Evolutionary conservation across 2,329 filamentous ascomycete genomes (phyloP).

Genomic region (Aspergillus nomiae): DNA sequence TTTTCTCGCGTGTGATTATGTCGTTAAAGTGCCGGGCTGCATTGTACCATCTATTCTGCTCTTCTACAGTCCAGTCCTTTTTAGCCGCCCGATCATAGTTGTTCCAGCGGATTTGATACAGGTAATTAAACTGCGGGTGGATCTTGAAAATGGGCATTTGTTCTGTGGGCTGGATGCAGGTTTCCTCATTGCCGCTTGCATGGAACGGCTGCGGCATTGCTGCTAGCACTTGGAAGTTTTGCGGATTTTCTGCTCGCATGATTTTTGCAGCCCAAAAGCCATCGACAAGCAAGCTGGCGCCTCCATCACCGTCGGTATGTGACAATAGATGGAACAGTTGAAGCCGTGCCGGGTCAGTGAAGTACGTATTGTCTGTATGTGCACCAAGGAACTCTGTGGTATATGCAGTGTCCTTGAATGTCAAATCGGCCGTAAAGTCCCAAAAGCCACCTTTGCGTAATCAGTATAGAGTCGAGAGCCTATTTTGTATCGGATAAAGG

Average conservation of each 20-base stretch:
- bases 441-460: conserved; percentile 61
- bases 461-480: neutral
- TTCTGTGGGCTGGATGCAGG: conserved; percentile 72
- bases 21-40: conserved; percentile 75
- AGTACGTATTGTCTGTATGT: conserved; percentile 96
- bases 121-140: conserved; percentile 44
- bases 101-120: conserved; percentile 84
- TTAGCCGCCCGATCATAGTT: conserved; percentile 80
- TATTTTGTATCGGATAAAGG: neutral
- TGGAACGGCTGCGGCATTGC: conserved; percentile 69
- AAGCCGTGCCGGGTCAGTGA: conserved; percentile 85
- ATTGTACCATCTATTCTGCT: conserved; percentile 70
- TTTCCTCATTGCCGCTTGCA: conserved; percentile 82
- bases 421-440: conserved; percentile 88
- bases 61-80: conserved; percentile 53
- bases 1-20: conserved; percentile 65
- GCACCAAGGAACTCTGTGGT: conserved; percentile 79
- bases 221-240: conserved; percentile 61
- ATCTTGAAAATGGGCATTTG: conserved; percentile 73
- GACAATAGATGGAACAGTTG: conserved; percentile 92
- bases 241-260: conserved; percentile 56
- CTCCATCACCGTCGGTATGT: conserved; percentile 67
- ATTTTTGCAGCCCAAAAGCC: conserved; percentile 72
- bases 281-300: conserved; percentile 80
- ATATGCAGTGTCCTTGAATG: conserved; percentile 88